Evolutionary conservation across 805 yeast species (phyloP).

Genomic region (Metschnikowia koreensis): DNA sequence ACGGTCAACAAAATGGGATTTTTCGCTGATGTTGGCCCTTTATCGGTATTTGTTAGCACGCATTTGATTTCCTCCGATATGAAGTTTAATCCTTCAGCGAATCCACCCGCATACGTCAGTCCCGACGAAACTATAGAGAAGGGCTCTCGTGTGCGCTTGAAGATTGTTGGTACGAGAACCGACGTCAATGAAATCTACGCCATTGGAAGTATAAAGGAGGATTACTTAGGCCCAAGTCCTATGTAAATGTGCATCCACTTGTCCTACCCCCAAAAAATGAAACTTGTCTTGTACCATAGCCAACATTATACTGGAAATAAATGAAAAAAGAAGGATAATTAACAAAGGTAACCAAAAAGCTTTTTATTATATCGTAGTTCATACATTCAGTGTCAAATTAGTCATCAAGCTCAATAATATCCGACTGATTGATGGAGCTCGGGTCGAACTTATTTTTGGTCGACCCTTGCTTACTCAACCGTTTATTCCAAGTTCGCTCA

Average conservation of each 20-base stretch:
- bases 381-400: background rate
- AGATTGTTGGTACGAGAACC: constrained; percentile 95
- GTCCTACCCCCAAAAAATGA: background rate
- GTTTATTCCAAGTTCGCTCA: constrained; percentile 13
- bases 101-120: constrained; percentile 96
- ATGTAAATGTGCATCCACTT: constrained; percentile 19
- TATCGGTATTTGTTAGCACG: constrained; percentile 90
- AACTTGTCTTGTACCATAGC: constrained; percentile 15
- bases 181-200: constrained; percentile 98
- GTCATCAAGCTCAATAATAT: constrained; percentile 20
- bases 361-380: background rate
- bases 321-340: background rate
- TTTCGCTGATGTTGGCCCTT: constrained; percentile 97
- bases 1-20: constrained; percentile 94
- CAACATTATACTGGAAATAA: constrained; percentile 4
- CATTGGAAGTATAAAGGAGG: constrained; percentile 97
- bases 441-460: constrained; percentile 15
- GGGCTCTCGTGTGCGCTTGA: constrained; percentile 89
- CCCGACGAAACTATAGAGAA: constrained; percentile 94
- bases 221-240: constrained; percentile 83
- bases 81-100: constrained; percentile 90
- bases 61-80: constrained; percentile 93
- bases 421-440: constrained; percentile 8
- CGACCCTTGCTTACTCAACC: constrained; percentile 10
- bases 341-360: background rate